Conservation (phyloP, 768 basidiomycete genomes). For the Tricholoma matsutake region DNA sequence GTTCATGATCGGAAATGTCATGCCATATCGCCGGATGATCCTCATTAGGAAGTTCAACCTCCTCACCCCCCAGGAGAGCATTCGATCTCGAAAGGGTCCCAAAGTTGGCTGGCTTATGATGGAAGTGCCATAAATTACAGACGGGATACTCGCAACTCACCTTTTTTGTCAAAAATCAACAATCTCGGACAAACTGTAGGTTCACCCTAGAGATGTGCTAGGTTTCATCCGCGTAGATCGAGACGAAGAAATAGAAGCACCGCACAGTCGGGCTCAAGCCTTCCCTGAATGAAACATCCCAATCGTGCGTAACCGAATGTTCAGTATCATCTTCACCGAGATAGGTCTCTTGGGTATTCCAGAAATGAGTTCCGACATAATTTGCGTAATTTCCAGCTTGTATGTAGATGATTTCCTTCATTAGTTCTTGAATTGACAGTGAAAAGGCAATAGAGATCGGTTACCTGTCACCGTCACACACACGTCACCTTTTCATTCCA, state of each 20-base stretch:
- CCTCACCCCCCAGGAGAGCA: constrained; percentile 35
- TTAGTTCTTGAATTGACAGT: constrained; percentile 21
- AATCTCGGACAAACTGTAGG: constrained; percentile 57
- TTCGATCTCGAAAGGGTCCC: constrained; percentile 50
- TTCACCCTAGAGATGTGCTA: constrained; percentile 37
- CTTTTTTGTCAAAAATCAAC: constrained; percentile 65
- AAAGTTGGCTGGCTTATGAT: constrained; percentile 51
- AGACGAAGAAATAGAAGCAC: constrained; percentile 7
- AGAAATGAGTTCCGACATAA: constrained; percentile 72
- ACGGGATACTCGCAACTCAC: constrained; percentile 30
- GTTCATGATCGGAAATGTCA: constrained; percentile 6
- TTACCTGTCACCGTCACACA: constrained; percentile 6
- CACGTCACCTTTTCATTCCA: constrained; percentile 3
- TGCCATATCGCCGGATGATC: constrained; percentile 18
- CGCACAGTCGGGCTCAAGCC: constrained; percentile 49
- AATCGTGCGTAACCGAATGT: constrained; percentile 38
- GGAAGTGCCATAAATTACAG: not conserved
- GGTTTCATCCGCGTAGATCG: constrained; percentile 2
- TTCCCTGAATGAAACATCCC: constrained; percentile 67
- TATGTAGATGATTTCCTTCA: constrained; percentile 79
- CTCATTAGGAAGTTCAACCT: constrained; percentile 15
- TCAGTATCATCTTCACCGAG: constrained; percentile 44
- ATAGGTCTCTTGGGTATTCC: constrained; percentile 79
- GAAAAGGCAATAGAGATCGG: not conserved
- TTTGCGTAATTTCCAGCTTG: constrained; percentile 71